Percentiles rank a stretch among this genome's conserved stretches.
phyloP scores from a whole-genome alignment of 441 rosid genomes.

The Rhodomyrtus psidioides region DNA sequence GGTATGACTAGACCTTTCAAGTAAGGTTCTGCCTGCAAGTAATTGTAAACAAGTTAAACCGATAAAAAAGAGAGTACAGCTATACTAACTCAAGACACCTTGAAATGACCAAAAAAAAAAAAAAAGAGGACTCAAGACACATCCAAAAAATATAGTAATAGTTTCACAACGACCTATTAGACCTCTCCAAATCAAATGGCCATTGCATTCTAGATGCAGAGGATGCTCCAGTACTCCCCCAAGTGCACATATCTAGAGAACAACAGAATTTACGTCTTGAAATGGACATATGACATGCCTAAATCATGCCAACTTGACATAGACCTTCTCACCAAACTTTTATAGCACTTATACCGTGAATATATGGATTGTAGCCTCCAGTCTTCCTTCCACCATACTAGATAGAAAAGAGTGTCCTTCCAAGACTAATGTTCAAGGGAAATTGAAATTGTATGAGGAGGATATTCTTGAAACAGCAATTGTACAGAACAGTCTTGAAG shows the following conservation, averaged over 20 bases:
- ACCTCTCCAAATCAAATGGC: not conserved
- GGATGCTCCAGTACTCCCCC: not conserved
- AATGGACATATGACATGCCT: not conserved
- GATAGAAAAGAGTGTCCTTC: not conserved
- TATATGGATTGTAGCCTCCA: not conserved
- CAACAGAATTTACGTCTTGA: not conserved
- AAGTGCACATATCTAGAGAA: not conserved
- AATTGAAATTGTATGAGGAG: not conserved
- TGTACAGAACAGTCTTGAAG: not conserved
- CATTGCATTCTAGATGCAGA: not conserved
- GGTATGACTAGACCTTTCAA: conserved; percentile 60
- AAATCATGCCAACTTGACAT: not conserved
- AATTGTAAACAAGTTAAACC: not conserved
- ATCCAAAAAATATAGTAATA: not conserved
- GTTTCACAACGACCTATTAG: not conserved
- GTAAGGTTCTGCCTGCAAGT: conserved; percentile 65
- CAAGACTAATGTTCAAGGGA: not conserved
- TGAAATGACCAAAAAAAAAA: not conserved
- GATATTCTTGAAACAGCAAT: not conserved
- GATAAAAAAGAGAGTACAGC: not conserved
- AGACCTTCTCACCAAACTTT: not conserved
- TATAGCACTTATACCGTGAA: not conserved
- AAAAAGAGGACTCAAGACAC: not conserved
- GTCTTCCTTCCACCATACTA: not conserved
- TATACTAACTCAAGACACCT: not conserved